Base-by-base conservation (phyloP, 805 yeast genomes). In the Kuraishia ogatae region DNA sequence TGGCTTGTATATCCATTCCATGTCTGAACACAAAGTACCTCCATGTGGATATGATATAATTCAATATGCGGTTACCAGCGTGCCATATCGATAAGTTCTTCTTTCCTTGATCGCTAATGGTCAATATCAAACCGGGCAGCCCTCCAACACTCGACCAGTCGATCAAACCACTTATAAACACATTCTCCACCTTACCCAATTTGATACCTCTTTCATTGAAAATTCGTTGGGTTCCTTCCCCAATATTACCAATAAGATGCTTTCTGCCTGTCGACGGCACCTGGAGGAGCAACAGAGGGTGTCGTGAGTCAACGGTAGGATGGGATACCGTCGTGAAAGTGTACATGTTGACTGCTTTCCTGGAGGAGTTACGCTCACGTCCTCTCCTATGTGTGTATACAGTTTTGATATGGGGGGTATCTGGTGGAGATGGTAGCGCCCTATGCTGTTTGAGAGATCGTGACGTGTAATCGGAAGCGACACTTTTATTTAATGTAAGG, bases 121-220 rank as follows among this genome's bases (percentile, higher is more conserved):
- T 89, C 53, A 93, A 71, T 52, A 93, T 80, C 62, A 89, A 71
- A 0, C 99, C 99, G 0, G 98, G 97, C 6, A 93, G 68, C 0
- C 99, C 99, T n/a, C 96, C 89, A 1, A 90, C 71, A n/a, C 85
- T 77, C 5, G 78, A 67, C 97, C 97, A 93, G 54, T 78, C 69
- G 11, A 88, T 58, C n/a, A 72, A 73, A 2, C 99, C 99, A 0
- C 97, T 84, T 3, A 94, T 64, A 62, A 89, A 92, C 2, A 93
- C 72, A 43, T 83, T 80, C 51, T 79, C 76, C 35, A 89, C 68
- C 58, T 80, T 84, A 1, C 84, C 76, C 15, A 87, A 68, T 50
- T 78, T 75, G 24, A 84, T 65, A 50, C 81, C 80, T 59, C 80
- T 75, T 59, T 86, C 90, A 56, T 81, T 80, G 53, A 89, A 69